Base-by-base conservation (phyloP, 257 asterid genomes). In the Rehmannia glutinosa region DNA sequence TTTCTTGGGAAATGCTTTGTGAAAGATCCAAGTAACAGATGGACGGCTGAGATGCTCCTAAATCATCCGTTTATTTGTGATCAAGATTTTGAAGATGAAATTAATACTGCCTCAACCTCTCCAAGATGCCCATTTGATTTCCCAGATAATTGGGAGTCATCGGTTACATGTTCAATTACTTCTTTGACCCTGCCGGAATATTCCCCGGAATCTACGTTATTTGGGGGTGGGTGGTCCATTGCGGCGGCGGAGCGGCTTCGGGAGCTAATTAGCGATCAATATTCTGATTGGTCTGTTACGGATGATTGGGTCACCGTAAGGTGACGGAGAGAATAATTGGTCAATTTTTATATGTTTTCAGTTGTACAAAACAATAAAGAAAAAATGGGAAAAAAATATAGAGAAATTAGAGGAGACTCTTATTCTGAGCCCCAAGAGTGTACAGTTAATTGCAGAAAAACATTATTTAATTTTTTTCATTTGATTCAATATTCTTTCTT, bases 281-380 rank as follows among this genome's bases (percentile, higher is more conserved):
- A 38, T 5, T 77, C 78, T 35, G 54, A 77, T 69, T 83, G 91
- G 87, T 72, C 84, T 46, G 75, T 32, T 49, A 60, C 79, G 5
- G 87, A 73, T 20, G 89, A 72, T 32, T 90, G 97, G 97, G 62
- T 85, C 81, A 79, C 73, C 32, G 30, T 84, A 8, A 84, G 96
- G 78, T 82, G 84, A 81, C 50, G 67, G 39, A 35, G 16, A 23
- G 11, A 6, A 7, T 5, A 61, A 61, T 21, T 50, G 2, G 57
- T 50, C 57, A 11, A 50, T 1, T 46, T 46, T 50, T 47, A n/a
- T n/a, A n/a, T n/a, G n/a, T 21, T n/a, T n/a, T n/a, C n/a, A n/a
- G n/a, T n/a, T n/a, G n/a, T 60, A 25, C 20, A 24, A 8, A 4
- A 63, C 45, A 11, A 17, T 24, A 21, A 33, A 68, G 69, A 46